These are phyloP conservation scores for Coemansia aciculifera DNA, from an alignment of 192 early-diverging fungal species.

Conservation along the genomic window DNA sequence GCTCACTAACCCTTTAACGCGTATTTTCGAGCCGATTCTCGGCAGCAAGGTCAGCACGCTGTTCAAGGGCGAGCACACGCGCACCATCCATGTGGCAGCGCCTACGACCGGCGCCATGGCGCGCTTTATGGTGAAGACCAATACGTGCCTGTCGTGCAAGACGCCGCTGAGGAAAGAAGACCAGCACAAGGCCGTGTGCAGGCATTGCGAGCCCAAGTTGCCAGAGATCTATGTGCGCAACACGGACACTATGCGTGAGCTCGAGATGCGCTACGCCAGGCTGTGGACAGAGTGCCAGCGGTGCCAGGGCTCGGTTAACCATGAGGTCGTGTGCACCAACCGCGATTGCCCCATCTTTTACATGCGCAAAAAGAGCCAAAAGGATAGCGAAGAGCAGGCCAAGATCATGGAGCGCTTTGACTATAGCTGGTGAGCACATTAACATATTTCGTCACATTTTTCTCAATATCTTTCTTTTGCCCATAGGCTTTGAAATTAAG, in stretches of 20 bases:
- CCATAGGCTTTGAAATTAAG: conserved; percentile 1
- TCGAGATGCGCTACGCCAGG: conserved; percentile 77
- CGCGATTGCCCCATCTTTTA: conserved; percentile 98
- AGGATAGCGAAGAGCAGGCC: conserved; percentile 80
- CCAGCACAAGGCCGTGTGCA: conserved; percentile 76
- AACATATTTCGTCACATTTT: not conserved
- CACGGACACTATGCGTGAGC: conserved; percentile 64
- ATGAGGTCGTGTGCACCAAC: conserved; percentile 92
- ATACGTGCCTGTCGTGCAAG: conserved; percentile 93
- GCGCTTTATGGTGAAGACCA: conserved; percentile 90
- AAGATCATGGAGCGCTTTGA: conserved; percentile 75
- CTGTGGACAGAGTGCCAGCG: conserved; percentile 98
- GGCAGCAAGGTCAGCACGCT: conserved; percentile 82
- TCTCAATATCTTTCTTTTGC: not conserved
- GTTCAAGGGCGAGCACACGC: conserved; percentile 77
- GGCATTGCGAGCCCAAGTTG: conserved; percentile 67
- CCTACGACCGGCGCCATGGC: conserved; percentile 85
- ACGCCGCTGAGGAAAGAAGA: conserved; percentile 67
- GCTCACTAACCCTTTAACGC: conserved; percentile 85
- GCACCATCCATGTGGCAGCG: conserved; percentile 82
- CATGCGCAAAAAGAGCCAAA: conserved; percentile 96
- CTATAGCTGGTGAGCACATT: conserved; percentile 56
- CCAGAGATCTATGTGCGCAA: conserved; percentile 81
- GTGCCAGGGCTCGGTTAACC: conserved; percentile 92
- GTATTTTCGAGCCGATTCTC: conserved; percentile 96